phyloP scores from a whole-genome alignment of 2,329 filamentous ascomycete species.

The Ustilaginoidea virens region DNA sequence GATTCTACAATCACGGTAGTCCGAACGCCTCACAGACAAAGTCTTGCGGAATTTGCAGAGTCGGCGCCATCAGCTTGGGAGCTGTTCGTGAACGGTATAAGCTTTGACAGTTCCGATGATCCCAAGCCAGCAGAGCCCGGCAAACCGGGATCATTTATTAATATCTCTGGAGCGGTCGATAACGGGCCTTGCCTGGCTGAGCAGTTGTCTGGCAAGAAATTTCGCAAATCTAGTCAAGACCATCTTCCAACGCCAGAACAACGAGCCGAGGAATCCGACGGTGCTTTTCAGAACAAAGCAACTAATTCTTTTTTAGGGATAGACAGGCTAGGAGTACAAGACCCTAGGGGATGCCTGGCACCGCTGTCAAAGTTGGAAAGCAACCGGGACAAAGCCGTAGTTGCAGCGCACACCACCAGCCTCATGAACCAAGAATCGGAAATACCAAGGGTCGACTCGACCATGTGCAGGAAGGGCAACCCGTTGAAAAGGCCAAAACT shows the following conservation, averaged over 20 bases:
- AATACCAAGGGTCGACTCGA: no score
- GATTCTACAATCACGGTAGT: conserved; percentile 24
- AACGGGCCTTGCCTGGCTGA: no score
- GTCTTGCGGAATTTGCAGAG: conserved; percentile 9
- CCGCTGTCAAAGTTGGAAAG: neutral
- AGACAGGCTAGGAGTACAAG: neutral
- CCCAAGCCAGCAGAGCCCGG: no score
- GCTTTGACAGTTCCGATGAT: conserved; percentile 10
- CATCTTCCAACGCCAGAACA: conserved; percentile 2
- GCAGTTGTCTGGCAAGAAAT: no score
- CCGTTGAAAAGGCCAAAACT: neutral
- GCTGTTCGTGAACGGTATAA: conserved; percentile 17
- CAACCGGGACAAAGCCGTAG: no score
- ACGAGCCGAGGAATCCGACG: neutral
- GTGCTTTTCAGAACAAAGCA: neutral
- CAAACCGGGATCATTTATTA: no score
- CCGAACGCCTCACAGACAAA: conserved; percentile 15
- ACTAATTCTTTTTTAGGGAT: conserved; percentile 4
- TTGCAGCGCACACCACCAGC: no score
- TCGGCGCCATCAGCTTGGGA: conserved; percentile 12
- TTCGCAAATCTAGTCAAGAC: no score
- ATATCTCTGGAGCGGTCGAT: no score
- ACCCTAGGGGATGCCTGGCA: neutral
- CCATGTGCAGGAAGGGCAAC: no score
- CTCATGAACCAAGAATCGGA: no score